Percentiles rank a stretch among this genome's conserved stretches.
Conservation (phyloP, 2,329 filamentous ascomycete genomes). For the Aspergillus uvarum region DNA sequence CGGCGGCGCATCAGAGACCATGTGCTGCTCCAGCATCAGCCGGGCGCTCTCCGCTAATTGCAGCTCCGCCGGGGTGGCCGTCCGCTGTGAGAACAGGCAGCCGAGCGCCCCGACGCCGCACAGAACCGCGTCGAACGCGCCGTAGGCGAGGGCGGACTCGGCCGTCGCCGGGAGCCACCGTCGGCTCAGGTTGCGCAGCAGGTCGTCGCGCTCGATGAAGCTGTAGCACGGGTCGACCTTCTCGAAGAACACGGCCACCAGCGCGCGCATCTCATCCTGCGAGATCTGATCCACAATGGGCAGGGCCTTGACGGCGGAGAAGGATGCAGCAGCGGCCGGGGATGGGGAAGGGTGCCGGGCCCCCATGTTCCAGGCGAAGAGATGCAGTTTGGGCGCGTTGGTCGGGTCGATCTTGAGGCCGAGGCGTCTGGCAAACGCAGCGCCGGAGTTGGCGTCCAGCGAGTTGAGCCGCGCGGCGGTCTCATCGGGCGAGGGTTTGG, state of each 20-base stretch:
- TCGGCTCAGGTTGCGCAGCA: constrained; percentile 32
- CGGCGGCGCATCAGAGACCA: constrained; percentile 25
- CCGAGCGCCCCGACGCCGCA: constrained; percentile 58
- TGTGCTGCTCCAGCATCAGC: constrained; percentile 46
- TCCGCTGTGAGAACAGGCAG: constrained; percentile 50
- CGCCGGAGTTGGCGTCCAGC: constrained; percentile 58
- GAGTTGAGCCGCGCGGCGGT: constrained; percentile 36
- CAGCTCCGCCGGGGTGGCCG: constrained; percentile 45
- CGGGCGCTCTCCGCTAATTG: constrained; percentile 51
- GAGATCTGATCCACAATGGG: constrained; percentile 50
- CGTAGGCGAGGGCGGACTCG: constrained; percentile 17
- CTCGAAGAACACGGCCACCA: constrained; percentile 53
- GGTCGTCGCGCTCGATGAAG: constrained; percentile 41
- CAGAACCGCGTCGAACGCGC: constrained; percentile 50
- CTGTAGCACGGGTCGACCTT: constrained; percentile 56
- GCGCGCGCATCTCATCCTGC: constrained; percentile 48
- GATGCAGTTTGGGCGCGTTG: constrained; percentile 53
- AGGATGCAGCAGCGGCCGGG: constrained; percentile 9
- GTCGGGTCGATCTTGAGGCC: constrained; percentile 55
- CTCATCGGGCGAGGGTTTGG: constrained; percentile 15
- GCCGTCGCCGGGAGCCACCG: constrained; percentile 24
- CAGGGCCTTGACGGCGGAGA: constrained; percentile 16
- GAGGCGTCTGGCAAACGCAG: constrained; percentile 56
- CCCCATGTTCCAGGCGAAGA: constrained; percentile 58
- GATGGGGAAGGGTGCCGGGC: constrained; percentile 13